These are phyloP conservation scores for Yarrowia sp. DNA, from an alignment of 805 yeast genomes.

Conservation along the genomic window DNA sequence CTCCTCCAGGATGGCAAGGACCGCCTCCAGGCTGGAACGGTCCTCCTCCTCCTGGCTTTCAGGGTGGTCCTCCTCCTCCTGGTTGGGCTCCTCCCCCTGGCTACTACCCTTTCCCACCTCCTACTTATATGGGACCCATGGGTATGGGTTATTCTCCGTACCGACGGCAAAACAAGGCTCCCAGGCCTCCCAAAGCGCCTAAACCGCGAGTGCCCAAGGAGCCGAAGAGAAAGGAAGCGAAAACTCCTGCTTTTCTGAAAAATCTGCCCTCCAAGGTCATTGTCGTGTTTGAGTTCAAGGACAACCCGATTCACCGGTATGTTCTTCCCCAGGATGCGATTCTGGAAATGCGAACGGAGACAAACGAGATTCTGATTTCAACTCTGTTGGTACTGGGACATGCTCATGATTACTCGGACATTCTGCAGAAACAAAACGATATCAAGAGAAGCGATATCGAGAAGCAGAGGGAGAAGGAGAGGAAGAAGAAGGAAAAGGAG, in stretches of 20 bases:
- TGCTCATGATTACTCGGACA: conserved; percentile 35
- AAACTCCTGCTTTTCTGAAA: conserved; percentile 38
- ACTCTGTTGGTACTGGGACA: conserved; percentile 48
- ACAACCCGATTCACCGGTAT: conserved; percentile 76
- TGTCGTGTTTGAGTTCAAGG: conserved; percentile 83
- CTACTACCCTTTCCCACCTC: conserved; percentile 31
- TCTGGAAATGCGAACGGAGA: conserved; percentile 57
- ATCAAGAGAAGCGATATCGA: conserved; percentile 44
- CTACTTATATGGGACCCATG: conserved; percentile 34
- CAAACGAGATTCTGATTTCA: conserved; percentile 52
- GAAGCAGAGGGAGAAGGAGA: conserved; percentile 46
- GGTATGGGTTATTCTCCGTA: conserved; percentile 37
- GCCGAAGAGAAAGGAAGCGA: conserved; percentile 35
- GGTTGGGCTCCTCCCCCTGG: conserved; percentile 24
- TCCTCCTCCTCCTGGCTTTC: conserved; percentile 33
- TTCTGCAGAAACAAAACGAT: conserved; percentile 46
- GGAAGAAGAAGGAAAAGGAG: conserved; percentile 43
- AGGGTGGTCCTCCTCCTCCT: conserved; percentile 10
- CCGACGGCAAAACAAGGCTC: conserved; percentile 36
- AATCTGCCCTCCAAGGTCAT: conserved; percentile 56
- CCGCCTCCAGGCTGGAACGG: conserved; percentile 38
- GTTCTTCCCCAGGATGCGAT: conserved; percentile 78
- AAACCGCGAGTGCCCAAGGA: conserved; percentile 32
- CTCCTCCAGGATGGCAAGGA: conserved; percentile 39
- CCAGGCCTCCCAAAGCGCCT: conserved; percentile 41